Percentiles rank a stretch among this genome's conserved stretches.
phyloP scores from a whole-genome alignment of 2,329 filamentous ascomycete genomes.

The Chaetomiaceae sp. region DNA sequence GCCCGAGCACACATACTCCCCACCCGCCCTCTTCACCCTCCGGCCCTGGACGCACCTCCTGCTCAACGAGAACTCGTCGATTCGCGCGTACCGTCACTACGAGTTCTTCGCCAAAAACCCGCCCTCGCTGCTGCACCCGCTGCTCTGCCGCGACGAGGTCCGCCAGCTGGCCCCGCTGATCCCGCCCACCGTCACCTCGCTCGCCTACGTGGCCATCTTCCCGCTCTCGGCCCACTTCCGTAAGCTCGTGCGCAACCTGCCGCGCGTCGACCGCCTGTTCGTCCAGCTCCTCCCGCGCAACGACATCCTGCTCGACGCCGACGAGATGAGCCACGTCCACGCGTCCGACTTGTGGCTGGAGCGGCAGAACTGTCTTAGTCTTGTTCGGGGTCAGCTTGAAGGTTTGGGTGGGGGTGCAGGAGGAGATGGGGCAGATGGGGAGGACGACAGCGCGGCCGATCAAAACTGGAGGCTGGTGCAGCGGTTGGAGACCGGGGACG shows the following conservation, averaged over 20 bases:
- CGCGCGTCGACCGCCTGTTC: conserved; percentile 46
- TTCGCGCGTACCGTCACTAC: conserved; percentile 64
- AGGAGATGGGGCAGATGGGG: no score
- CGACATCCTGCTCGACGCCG: conserved; percentile 30
- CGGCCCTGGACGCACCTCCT: conserved; percentile 58
- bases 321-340: conserved; percentile 36
- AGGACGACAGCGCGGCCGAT: not conserved
- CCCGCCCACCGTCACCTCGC: conserved; percentile 38
- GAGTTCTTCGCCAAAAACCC: conserved; percentile 63
- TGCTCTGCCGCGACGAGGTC: conserved; percentile 40
- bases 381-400: no score
- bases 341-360: conserved; percentile 38
- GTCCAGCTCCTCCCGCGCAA: conserved; percentile 43
- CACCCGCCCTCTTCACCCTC: conserved; percentile 47
- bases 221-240: conserved; percentile 58
- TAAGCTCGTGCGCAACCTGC: conserved; percentile 41
- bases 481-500: conserved; percentile 46
- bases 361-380: conserved; percentile 14
- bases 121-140: conserved; percentile 53
- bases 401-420: no score
- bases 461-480: conserved; percentile 38
- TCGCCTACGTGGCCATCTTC: conserved; percentile 61
- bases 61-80: conserved; percentile 70
- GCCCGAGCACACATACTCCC: conserved; percentile 8
- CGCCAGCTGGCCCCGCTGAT: no score